Percentiles rank a stretch among this genome's conserved stretches.
Conservation (phyloP, 257 asterid species). For the Haberlea rhodopensis region DNA sequence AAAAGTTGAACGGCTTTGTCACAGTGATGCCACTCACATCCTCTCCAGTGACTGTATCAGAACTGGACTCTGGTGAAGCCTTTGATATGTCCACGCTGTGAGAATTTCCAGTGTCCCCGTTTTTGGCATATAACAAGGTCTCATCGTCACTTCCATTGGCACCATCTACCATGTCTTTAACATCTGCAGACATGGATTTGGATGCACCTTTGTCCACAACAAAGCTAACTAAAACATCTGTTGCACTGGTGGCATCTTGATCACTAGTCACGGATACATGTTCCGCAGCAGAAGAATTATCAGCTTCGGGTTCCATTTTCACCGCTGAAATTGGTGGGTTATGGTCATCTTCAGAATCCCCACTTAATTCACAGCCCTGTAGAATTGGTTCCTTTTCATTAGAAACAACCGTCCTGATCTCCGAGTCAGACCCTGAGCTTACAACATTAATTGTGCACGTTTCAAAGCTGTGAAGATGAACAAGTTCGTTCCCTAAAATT, state of each 20-base stretch:
- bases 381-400: slow-evolving; percentile 27
- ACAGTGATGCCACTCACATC: slow-evolving; percentile 31
- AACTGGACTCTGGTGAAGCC: slow-evolving; percentile 44
- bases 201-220: slow-evolving; percentile 25
- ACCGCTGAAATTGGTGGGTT: slow-evolving; percentile 32
- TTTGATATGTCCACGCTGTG: slow-evolving; percentile 26
- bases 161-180: slow-evolving; percentile 32
- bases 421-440: slow-evolving; percentile 26
- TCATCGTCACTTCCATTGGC: slow-evolving; percentile 22
- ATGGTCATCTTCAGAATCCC: slow-evolving; percentile 24
- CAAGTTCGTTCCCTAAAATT: slow-evolving; percentile 19
- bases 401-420: slow-evolving; percentile 6
- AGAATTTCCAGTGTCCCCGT: slow-evolving; percentile 34
- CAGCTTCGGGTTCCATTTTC: slow-evolving; percentile 36
- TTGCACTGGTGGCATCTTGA: slow-evolving; percentile 29
- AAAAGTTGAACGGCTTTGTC: slow-evolving; percentile 54
- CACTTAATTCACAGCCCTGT: slow-evolving; percentile 25
- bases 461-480: slow-evolving; percentile 14
- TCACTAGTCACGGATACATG: slow-evolving; percentile 31
- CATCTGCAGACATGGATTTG: slow-evolving; percentile 26
- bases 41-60: slow-evolving; percentile 27
- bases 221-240: slow-evolving; percentile 34
- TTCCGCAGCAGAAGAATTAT: slow-evolving; percentile 25
- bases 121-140: slow-evolving; percentile 28
- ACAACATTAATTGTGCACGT: slow-evolving; percentile 11